Evolutionary conservation across 2,329 filamentous ascomycete genomes (phyloP).

Genomic region (Ceratocystis colombiana): DNA sequence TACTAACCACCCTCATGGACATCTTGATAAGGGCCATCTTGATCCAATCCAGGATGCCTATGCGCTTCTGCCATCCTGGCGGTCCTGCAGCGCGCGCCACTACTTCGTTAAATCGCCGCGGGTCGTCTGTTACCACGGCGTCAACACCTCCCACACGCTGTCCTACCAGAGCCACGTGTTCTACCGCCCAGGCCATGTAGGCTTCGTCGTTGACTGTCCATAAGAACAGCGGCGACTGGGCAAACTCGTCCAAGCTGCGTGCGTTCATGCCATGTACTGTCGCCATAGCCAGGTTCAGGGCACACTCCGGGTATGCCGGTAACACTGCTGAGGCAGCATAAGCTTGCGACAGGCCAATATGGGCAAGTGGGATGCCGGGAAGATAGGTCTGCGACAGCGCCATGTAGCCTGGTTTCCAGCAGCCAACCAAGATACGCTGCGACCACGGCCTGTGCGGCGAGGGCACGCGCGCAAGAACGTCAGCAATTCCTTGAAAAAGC

Average conservation of each 20-base stretch:
- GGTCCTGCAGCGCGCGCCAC: conserved; percentile 23
- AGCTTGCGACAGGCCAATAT: conserved; percentile 55
- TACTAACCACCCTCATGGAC: conserved; percentile 13
- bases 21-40: conserved; percentile 17
- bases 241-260: conserved; percentile 42
- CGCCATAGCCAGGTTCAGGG: conserved; percentile 58
- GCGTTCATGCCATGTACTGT: conserved; percentile 47
- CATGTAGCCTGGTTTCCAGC: conserved; percentile 70
- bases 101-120: conserved; percentile 54
- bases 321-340: conserved; percentile 63
- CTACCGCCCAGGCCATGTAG: conserved; percentile 73
- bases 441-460: conserved; percentile 52
- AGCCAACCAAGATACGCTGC: conserved; percentile 64
- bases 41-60: conserved; percentile 8
- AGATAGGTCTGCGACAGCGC: conserved; percentile 52
- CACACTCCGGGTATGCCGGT: conserved; percentile 58
- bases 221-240: conserved; percentile 53
- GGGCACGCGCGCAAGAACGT: conserved; percentile 48
- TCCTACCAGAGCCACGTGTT: conserved; percentile 29
- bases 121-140: conserved; percentile 80
- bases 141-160: conserved; percentile 42
- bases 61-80: conserved; percentile 7
- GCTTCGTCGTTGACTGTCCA: conserved; percentile 81
- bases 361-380: conserved; percentile 52
- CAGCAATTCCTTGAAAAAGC: conserved; percentile 59